These are phyloP conservation scores for Effrenium voratum DNA, from an alignment of 73 alveolate species.

Conservation along the genomic window DNA sequence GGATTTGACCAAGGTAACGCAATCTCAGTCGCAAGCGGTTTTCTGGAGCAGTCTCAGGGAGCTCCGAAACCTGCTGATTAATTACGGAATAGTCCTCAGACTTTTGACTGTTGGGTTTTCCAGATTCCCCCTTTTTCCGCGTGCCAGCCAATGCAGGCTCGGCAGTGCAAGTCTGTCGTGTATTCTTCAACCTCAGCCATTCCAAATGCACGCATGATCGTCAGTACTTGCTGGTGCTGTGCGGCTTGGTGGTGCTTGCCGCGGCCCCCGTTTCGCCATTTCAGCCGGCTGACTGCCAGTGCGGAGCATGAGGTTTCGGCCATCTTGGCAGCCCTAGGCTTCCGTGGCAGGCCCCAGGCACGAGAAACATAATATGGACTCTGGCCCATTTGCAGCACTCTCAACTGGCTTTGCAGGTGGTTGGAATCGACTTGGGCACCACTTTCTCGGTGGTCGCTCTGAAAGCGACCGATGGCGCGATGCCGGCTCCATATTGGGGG, in stretches of 20 bases:
- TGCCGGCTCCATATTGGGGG: background rate
- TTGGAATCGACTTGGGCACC: conserved; percentile 89
- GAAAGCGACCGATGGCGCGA: conserved; percentile 56
- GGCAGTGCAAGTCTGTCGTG: background rate
- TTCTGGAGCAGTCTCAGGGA: too few relatives aligned
- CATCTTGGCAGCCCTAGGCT: conserved; percentile 55
- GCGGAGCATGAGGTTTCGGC: conserved; percentile 35
- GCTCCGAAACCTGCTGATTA: too few relatives aligned
- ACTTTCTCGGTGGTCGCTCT: conserved; percentile 89
- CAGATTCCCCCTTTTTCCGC: background rate
- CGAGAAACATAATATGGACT: background rate
- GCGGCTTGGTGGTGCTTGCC: conserved; percentile 69
- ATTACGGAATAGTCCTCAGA: too few relatives aligned
- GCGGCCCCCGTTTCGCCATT: background rate
- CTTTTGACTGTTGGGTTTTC: too few relatives aligned
- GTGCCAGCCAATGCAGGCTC: background rate
- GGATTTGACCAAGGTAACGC: too few relatives aligned
- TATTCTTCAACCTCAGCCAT: background rate
- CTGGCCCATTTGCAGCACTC: background rate
- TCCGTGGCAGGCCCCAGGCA: conserved; percentile 80
- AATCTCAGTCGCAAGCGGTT: too few relatives aligned
- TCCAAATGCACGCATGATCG: background rate
- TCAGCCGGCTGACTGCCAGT: too few relatives aligned
- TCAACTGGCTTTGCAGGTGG: background rate
- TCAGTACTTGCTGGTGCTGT: conserved; percentile 58